These are phyloP conservation scores for Polytolypa hystricis DNA, from an alignment of 2,329 filamentous ascomycete species.

Conservation along the genomic window DNA sequence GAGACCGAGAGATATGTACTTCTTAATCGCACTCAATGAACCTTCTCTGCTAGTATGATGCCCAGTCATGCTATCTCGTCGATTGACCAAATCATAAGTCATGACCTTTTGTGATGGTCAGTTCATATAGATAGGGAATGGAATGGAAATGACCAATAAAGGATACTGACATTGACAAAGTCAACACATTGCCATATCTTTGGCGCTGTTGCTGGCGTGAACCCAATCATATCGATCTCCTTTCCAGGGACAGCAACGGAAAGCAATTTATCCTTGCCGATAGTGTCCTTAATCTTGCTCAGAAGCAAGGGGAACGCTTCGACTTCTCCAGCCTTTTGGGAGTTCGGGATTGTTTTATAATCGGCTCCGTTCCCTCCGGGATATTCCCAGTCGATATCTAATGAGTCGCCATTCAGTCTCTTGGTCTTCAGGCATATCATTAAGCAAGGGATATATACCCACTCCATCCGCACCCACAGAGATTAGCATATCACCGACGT, in stretches of 20 bases:
- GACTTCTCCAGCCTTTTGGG: conserved; percentile 48
- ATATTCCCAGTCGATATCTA: conserved; percentile 58
- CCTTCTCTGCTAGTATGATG: conserved; percentile 55
- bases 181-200: conserved; percentile 51
- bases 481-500: conserved; percentile 53
- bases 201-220: conserved; percentile 44
- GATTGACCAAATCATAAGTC: conserved; percentile 62
- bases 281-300: conserved; percentile 44
- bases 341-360: conserved; percentile 53
- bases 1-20: conserved; percentile 49
- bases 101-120: conserved; percentile 37
- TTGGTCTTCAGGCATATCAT: too few species aligned
- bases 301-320: conserved; percentile 52
- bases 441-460: conserved; percentile 28
- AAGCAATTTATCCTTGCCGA: conserved; percentile 49
- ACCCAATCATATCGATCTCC: conserved; percentile 55
- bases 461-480: conserved; percentile 55
- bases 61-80: conserved; percentile 51
- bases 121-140: background rate
- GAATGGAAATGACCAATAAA: background rate
- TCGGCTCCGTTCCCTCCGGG: conserved; percentile 51
- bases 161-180: conserved; percentile 44
- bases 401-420: background rate
- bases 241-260: conserved; percentile 58
- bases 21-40: conserved; percentile 45